phyloP scores from a whole-genome alignment of 352 stramenopile species.

The Pythium chondricola region DNA sequence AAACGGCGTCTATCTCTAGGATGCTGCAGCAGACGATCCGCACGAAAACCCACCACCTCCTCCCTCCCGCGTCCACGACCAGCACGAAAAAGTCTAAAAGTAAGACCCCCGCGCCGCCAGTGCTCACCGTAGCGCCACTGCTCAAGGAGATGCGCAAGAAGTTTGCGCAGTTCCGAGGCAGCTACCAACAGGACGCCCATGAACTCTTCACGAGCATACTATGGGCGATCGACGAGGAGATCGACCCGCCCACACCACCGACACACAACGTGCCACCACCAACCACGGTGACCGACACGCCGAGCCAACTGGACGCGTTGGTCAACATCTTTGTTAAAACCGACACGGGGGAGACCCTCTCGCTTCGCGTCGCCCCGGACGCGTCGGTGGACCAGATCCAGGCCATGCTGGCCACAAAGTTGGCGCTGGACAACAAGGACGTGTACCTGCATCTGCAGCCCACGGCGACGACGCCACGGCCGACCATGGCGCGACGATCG shows the following conservation, averaged over 20 bases:
- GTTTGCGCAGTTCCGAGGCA: conserved; percentile 91
- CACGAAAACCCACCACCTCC: conserved; percentile 1
- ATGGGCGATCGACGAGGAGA: conserved; percentile 76
- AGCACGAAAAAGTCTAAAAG: conserved; percentile 9
- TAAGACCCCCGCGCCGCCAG: conserved; percentile 22
- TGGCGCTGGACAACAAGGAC: conserved; percentile 49
- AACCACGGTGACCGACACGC: background rate
- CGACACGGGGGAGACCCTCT: conserved; percentile 50
- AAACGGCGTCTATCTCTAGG: conserved; percentile 2
- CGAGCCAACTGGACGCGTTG: conserved; percentile 29
- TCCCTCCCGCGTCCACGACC: background rate
- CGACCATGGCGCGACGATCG: conserved; percentile 3
- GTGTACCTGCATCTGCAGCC: conserved; percentile 34
- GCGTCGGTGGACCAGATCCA: conserved; percentile 48
- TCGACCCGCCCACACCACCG: conserved; percentile 31
- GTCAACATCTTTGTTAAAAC: conserved; percentile 53
- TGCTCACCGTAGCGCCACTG: conserved; percentile 51
- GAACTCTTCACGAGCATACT: conserved; percentile 94
- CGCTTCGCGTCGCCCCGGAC: conserved; percentile 39
- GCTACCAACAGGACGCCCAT: conserved; percentile 96
- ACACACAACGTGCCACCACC: conserved; percentile 9
- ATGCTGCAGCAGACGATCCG: conserved; percentile 5
- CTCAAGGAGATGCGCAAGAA: conserved; percentile 68
- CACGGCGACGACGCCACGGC: background rate
- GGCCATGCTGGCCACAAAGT: conserved; percentile 39